Conservation (phyloP, 352 stramenopile species). For the Phytophthora agathidicida region DNA sequence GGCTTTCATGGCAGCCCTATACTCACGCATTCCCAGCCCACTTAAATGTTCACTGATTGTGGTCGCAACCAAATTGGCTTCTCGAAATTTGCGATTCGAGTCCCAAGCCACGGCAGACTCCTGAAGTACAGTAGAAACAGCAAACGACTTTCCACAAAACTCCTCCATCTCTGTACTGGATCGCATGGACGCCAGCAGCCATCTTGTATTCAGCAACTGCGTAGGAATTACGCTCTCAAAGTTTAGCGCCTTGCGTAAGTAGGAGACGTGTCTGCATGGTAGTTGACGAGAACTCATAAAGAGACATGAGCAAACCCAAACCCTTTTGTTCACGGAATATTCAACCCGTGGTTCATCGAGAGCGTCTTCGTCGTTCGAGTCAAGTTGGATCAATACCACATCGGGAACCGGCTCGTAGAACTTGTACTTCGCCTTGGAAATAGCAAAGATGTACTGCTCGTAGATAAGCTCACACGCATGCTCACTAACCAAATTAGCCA, state of each 20-base stretch:
- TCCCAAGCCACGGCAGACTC: slow-evolving; percentile 1
- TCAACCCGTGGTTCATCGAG: slow-evolving; percentile 20
- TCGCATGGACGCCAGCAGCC: slow-evolving; percentile 13
- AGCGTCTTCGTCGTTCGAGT: not conserved
- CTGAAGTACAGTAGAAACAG: not conserved
- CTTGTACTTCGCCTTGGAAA: slow-evolving; percentile 9
- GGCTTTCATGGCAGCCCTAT: not conserved
- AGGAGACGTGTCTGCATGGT: slow-evolving; percentile 22
- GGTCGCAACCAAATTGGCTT: slow-evolving; percentile 5
- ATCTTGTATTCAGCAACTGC: slow-evolving; percentile 11
- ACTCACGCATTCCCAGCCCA: slow-evolving; percentile 17
- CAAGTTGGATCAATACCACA: slow-evolving; percentile 10
- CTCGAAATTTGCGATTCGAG: slow-evolving; percentile 17
- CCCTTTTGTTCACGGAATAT: slow-evolving; percentile 11
- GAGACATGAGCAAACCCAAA: slow-evolving; percentile 30
- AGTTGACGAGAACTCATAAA: slow-evolving; percentile 20
- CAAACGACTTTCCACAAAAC: slow-evolving; percentile 1
- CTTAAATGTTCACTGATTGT: slow-evolving; percentile 15
- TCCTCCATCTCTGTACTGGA: not conserved
- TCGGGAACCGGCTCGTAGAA: slow-evolving; percentile 15
- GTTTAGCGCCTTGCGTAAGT: slow-evolving; percentile 12
- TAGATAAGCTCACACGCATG: slow-evolving; percentile 28
- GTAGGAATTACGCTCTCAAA: slow-evolving; percentile 20
- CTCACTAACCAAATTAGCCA: slow-evolving; percentile 26
- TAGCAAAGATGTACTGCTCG: slow-evolving; percentile 17